Evolutionary conservation across 345 rosid genomes (phyloP).

Genomic region (Pugionium cornutum): DNA sequence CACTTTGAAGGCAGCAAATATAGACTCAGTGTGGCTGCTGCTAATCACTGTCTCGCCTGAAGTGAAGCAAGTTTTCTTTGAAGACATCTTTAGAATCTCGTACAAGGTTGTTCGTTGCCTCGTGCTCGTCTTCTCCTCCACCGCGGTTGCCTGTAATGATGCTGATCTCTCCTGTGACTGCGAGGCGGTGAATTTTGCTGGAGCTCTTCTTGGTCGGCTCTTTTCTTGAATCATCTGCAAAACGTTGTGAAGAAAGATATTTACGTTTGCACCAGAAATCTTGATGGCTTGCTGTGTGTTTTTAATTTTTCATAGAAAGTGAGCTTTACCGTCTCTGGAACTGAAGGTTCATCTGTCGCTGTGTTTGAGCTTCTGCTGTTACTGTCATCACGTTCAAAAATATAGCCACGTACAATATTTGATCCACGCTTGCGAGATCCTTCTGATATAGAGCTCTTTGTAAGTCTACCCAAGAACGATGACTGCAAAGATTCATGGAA

Average conservation of each 20-base stretch:
- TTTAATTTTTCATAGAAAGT: background rate
- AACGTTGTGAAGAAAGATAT: background rate
- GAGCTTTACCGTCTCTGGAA: constrained; percentile 54
- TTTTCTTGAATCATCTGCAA: constrained; percentile 57
- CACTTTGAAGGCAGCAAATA: constrained; percentile 80
- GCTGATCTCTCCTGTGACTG: constrained; percentile 49
- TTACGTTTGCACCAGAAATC: constrained; percentile 4
- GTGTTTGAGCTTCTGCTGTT: constrained; percentile 53
- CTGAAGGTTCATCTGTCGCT: constrained; percentile 56
- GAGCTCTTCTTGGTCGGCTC: constrained; percentile 48
- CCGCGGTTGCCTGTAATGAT: constrained; percentile 36
- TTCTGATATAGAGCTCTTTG: constrained; percentile 55
- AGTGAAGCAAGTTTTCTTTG: constrained; percentile 45
- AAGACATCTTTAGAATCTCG: constrained; percentile 67
- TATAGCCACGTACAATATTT: constrained; percentile 59
- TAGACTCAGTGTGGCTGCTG: constrained; percentile 57
- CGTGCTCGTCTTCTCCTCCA: constrained; percentile 43
- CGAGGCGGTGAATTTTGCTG: constrained; percentile 60
- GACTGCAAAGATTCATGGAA: constrained; percentile 56
- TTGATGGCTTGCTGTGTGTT: background rate
- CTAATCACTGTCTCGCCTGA: constrained; percentile 40
- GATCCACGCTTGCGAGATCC: constrained; percentile 57
- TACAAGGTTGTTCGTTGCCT: constrained; percentile 51
- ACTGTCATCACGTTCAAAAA: constrained; percentile 82
- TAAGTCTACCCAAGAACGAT: constrained; percentile 69